Evolutionary conservation across 345 rosid genomes (phyloP).

Genomic region (Gossypium sturtianum): DNA sequence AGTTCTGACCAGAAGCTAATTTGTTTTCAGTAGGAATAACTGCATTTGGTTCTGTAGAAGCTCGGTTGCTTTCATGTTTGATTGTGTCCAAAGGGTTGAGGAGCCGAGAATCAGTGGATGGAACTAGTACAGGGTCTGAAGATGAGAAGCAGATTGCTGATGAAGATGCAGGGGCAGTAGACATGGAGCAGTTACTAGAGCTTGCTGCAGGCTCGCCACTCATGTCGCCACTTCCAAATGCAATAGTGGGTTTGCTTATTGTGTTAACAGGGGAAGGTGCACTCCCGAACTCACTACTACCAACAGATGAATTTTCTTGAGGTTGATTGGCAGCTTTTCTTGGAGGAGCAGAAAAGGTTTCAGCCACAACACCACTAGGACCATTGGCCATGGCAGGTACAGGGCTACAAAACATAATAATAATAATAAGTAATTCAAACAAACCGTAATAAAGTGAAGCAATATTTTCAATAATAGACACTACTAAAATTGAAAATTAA

Average conservation of each 20-base stretch:
- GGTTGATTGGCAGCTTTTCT: slow-evolving; percentile 29
- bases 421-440: not conserved
- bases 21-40: slow-evolving; percentile 35
- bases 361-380: slow-evolving; percentile 39
- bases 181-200: slow-evolving; percentile 29
- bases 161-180: slow-evolving; percentile 43
- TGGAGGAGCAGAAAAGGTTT: slow-evolving; percentile 28
- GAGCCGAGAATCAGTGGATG: slow-evolving; percentile 35
- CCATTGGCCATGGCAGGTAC: slow-evolving; percentile 37
- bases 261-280: slow-evolving; percentile 30
- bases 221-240: slow-evolving; percentile 38
- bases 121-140: slow-evolving; percentile 55
- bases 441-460: not conserved
- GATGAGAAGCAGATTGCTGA: slow-evolving; percentile 51
- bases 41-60: slow-evolving; percentile 38
- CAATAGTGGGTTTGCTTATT: slow-evolving; percentile 25
- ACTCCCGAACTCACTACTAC: slow-evolving; percentile 28
- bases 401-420: slow-evolving; percentile 35
- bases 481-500: not conserved
- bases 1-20: slow-evolving; percentile 35
- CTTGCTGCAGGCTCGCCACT: slow-evolving; percentile 30
- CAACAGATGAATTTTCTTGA: slow-evolving; percentile 34
- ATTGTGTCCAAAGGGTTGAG: slow-evolving; percentile 39
- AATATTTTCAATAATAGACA: not conserved
- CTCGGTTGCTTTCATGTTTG: slow-evolving; percentile 35